phyloP scores from a whole-genome alignment of 139 green algal species.

The Volvox reticuliferus region DNA sequence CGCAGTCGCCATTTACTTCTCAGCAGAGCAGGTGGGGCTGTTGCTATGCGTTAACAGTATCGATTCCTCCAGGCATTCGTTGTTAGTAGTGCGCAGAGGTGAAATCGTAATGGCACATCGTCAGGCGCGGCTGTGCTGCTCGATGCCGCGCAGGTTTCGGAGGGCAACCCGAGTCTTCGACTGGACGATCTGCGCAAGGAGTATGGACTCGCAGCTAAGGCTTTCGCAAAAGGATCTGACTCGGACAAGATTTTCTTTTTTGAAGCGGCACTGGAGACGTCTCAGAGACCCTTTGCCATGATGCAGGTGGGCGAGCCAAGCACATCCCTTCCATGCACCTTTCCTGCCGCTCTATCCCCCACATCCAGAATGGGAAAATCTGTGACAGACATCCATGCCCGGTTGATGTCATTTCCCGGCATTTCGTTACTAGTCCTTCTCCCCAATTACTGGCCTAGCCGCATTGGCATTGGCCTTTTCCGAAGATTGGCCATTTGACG shows the following conservation, averaged over 20 bases:
- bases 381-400: too few relatives aligned
- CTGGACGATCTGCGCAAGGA: conserved; percentile 42
- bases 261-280: conserved; percentile 66
- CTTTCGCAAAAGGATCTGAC: conserved; percentile 22
- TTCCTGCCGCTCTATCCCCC: too few relatives aligned
- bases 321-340: too few relatives aligned
- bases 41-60: too few relatives aligned
- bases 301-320: conserved; percentile 50
- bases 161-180: conserved; percentile 18
- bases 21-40: conserved; percentile 24
- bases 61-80: too few relatives aligned
- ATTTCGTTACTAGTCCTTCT: neutral
- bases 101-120: too few relatives aligned
- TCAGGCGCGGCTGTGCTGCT: too few relatives aligned
- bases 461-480: too few relatives aligned
- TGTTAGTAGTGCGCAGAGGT: too few relatives aligned
- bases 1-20: conserved; percentile 50
- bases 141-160: neutral
- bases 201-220: conserved; percentile 50
- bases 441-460: too few relatives aligned
- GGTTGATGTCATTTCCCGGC: neutral
- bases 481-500: too few relatives aligned
- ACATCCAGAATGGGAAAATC: too few relatives aligned
- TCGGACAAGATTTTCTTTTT: conserved; percentile 73
- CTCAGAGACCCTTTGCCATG: conserved; percentile 60